A percentile compares a stretch with the other conserved stretches of the same genome.
phyloP scores from a whole-genome alignment of 768 basidiomycete species.

The Nevesoporus exiguus region DNA sequence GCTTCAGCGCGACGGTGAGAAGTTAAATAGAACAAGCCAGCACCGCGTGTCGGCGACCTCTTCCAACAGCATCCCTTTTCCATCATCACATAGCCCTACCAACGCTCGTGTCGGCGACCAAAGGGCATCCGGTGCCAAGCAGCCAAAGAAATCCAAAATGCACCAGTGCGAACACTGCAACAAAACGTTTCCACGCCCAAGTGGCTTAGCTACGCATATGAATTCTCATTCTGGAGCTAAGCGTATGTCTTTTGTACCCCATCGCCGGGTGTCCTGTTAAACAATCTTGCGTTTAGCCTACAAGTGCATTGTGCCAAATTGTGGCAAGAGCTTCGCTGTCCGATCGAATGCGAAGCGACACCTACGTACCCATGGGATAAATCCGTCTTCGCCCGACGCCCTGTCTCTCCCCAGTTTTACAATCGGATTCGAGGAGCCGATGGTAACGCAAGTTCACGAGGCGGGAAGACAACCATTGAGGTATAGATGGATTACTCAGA shows the following conservation, averaged over 20 bases:
- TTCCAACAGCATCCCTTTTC: conserved; percentile 4
- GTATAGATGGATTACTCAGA: conserved; percentile 42
- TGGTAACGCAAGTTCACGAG: conserved; percentile 43
- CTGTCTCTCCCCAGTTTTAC: conserved; percentile 30
- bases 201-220: conserved; percentile 51
- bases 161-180: conserved; percentile 44
- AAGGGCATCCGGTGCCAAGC: conserved; percentile 8
- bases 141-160: conserved; percentile 44
- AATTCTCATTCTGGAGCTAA: conserved; percentile 50
- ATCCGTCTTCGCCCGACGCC: conserved; percentile 20
- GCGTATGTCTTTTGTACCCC: conserved; percentile 30
- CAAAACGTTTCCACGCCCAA: conserved; percentile 48
- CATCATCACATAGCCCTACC: conserved; percentile 8
- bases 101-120: conserved; percentile 9
- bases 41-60: conserved; percentile 9
- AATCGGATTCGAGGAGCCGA: conserved; percentile 44
- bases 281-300: conserved; percentile 13
- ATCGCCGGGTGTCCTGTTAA: conserved; percentile 7
- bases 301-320: conserved; percentile 56
- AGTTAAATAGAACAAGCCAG: conserved; percentile 7
- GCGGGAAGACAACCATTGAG: conserved; percentile 34
- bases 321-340: conserved; percentile 68
- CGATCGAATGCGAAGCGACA: conserved; percentile 81
- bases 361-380: conserved; percentile 68
- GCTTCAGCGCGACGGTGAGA: conserved; percentile 16